Evolutionary conservation across 2,329 filamentous ascomycete species (phyloP), one percentile per base, ranked within the genome.

Genomic region (Orbilia blumenaviensis): DNA sequence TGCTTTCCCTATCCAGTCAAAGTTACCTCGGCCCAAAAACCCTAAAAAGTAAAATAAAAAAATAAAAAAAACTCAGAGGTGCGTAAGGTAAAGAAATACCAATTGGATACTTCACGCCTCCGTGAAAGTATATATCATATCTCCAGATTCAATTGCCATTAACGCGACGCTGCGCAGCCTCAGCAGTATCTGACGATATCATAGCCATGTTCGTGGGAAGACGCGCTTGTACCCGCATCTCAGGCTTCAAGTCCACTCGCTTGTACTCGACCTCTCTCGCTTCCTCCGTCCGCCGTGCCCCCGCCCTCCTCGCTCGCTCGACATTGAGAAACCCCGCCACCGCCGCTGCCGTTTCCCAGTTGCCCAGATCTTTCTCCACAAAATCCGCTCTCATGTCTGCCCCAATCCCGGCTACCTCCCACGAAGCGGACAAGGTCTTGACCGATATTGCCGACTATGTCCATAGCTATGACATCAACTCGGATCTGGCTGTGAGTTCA

Each of bases 401-500:
- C 27, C 71, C 52, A 44, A 46, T 54, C 3, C 73, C 66, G 9
- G 14, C 71, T 10, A 76, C 75, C 61, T 77, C 68, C 41, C 78
- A 79, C 8, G 78, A 78, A 69, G 78, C 78, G 14, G 80, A 80
- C 60, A 78, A 78, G 52, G 80, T 80, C 36, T 69, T 98, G 84
- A 90, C 89, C 84, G 94, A 98, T 83, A 97, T 99, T 87, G 94
- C 94, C 78, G 89, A 88, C 84, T 99, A 97, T 85, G 91, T 98
- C 83, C 92, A 96, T 87, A 92, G 94, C 83, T 94, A 94, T 84
- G 88, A 92, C 72, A 91, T 98, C 82, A 87, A 94, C 80, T 98
- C 94, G 29, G 92, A 96, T 80, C 88, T 99, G 81, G 95, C 95
- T 82, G 94, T 97, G 87, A 84, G 93, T 86, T 61, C 41, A 25